Evolutionary conservation across 768 basidiomycete genomes (phyloP), one percentile per base, ranked within the genome.

Genomic region (Lentinus brumalis): DNA sequence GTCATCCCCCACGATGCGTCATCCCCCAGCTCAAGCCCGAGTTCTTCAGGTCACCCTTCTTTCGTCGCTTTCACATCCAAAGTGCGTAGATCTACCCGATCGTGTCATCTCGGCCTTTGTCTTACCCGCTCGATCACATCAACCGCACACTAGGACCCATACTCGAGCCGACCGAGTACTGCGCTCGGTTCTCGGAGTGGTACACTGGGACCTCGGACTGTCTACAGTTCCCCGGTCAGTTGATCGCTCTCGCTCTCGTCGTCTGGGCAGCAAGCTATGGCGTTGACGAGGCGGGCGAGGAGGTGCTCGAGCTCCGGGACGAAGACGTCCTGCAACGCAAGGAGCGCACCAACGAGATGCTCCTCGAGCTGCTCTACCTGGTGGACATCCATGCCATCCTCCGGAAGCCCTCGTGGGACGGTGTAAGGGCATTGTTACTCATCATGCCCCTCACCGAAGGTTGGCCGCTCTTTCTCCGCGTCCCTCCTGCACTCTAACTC

Each of bases 211-310:
- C 70, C 31, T 76, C 80, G 4, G 79, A 83, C 16, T 74, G 82
- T 15, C 82, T 96, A 11, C 82, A 84, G n/a, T 78, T 83, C 50
- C 87, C 92, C 65, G 94, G 88, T 12, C 83, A 84, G 44, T 82
- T 96, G 57, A 80, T 97, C 42, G 81, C 87, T 18, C 89, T 91
- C 81, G 74, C 92, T 32, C 79, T 96, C 21, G 91, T 91, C 46
- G 85, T 89, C 21, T 97, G 94, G 94, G 95, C 93, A 0, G 84
- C 87, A 4, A 93, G 92, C 41, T 95, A 92, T 71, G 96, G 95
- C 42, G 77, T 96, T 49, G 85, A 96, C 71, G 91, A 94, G 67
- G 81, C 78, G 45, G 95, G 94, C 40, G 69, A 81, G 15, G 85
- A 88, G 45, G 76, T 75, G 45, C 67, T 75, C n/a, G 66, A 69